Conservation (phyloP, 768 basidiomycete species). For the Russula lepida region DNA sequence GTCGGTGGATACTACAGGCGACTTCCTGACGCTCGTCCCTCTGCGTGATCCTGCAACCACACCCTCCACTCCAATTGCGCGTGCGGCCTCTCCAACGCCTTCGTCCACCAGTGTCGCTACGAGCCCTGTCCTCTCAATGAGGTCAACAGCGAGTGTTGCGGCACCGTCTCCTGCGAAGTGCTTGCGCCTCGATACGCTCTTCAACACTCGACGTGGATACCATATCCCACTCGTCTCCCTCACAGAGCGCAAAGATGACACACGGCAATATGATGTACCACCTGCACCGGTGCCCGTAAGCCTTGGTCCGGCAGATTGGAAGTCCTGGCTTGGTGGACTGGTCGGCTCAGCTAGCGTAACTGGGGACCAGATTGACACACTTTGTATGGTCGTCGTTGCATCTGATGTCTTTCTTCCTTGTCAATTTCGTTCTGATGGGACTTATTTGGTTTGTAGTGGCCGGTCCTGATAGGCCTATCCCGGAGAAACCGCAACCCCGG, state of each 20-base stretch:
- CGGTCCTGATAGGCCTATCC: conserved; percentile 54
- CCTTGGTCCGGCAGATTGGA: conserved; percentile 43
- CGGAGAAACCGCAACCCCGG: conserved; percentile 26
- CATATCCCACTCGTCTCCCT: conserved; percentile 47
- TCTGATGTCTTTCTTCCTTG: not conserved
- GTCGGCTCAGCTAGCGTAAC: conserved; percentile 36
- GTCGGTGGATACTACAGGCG: conserved; percentile 22
- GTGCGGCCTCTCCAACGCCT: conserved; percentile 24
- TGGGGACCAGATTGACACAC: conserved; percentile 50
- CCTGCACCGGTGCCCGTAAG: conserved; percentile 55
- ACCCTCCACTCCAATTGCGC: not conserved
- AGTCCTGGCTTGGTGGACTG: conserved; percentile 41
- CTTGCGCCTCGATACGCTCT: conserved; percentile 49
- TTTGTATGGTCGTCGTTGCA: conserved; percentile 32
- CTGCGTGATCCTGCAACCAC: not conserved
- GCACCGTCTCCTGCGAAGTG: conserved; percentile 28
- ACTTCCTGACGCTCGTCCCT: conserved; percentile 18
- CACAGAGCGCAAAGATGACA: conserved; percentile 29
- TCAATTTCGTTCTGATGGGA: not conserved
- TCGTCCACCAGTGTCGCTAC: conserved; percentile 23
- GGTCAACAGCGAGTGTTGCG: not conserved
- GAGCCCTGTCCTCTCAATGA: not conserved
- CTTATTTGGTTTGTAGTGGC: conserved; percentile 40
- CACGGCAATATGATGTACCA: conserved; percentile 29
- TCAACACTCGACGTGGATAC: conserved; percentile 46